Base-by-base conservation (phyloP, 768 basidiomycete genomes). In the Russula foetens region DNA sequence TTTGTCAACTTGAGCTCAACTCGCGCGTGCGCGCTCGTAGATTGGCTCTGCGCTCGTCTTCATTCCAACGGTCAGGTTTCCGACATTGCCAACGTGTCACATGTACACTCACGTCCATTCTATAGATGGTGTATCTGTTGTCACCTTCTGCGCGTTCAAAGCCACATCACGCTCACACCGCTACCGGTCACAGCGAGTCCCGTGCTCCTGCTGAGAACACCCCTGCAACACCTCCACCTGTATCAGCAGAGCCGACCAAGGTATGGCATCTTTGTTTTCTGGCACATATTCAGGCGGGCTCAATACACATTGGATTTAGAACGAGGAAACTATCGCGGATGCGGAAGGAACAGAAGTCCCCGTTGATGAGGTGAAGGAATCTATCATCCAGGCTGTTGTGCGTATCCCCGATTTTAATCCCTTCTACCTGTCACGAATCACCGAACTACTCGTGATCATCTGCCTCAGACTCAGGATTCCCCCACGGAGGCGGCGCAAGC, bases 161-260 rank as follows among this genome's bases (percentile, higher is more conserved):
- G n/a, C 43, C 53, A 23, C 65, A 66, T 38, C 31, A 62, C 17
- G 79, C 79, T 23, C 82, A 81, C 71, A 79, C 78, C 69, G 79
- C 80, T 51, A 75, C 80, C 61, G 77, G 81, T 56, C 81, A 82
- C 67, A 80, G 77, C 62, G 77, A 77, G 67, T 78, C 82, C 67
- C 77, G 75, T 64, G 76, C 75, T 46, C 76, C 77, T 63, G 77
- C 76, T 63, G 79, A 81, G 64, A 67, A 79, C 56, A 79, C 62
- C 75, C 80, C 70, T 77, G 78, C 54, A 75, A 77, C 63, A 75
- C 31, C 44, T 28, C 50, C 46, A 11, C 45, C 44, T 21, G 54
- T 39, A 15, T 45, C 45, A 7, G 23, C 31, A 57, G 50, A 56
- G 6, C 46, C 51, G 35, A 58, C 31, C 21, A 29, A 57, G 21